These are phyloP conservation scores for Tolypocladium ovalisporum DNA, from an alignment of 2,329 filamentous ascomycete genomes.

Conservation along the genomic window DNA sequence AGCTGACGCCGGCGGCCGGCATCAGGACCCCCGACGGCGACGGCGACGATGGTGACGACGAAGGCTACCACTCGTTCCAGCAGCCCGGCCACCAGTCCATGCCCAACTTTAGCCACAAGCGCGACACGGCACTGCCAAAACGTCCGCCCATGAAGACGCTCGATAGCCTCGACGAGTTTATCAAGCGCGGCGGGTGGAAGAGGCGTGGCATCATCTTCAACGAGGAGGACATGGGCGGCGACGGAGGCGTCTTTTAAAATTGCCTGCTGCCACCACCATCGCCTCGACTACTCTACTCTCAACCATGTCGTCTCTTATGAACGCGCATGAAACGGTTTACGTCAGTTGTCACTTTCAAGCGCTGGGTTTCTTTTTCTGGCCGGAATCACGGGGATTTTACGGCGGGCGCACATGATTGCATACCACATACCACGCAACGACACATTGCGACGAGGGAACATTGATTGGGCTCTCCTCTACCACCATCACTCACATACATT, in stretches of 20 bases:
- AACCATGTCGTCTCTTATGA: too few species aligned
- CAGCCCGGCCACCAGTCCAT: slow-evolving; percentile 10
- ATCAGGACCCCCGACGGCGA: slow-evolving; percentile 5
- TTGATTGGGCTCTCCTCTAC: not conserved
- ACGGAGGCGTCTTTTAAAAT: not conserved
- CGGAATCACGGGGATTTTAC: not conserved
- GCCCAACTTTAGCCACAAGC: slow-evolving; percentile 25
- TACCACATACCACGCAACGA: not conserved
- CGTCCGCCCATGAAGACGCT: slow-evolving; percentile 26
- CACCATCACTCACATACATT: not conserved
- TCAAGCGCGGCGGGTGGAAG: slow-evolving; percentile 33
- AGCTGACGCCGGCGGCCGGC: not conserved
- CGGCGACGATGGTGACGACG: slow-evolving; percentile 10
- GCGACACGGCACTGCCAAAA: slow-evolving; percentile 12
- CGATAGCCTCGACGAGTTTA: slow-evolving; percentile 28
- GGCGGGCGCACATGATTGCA: not conserved
- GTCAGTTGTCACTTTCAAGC: not conserved
- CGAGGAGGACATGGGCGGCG: slow-evolving; percentile 4
- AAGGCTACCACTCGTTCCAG: slow-evolving; percentile 11
- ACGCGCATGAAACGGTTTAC: not conserved
- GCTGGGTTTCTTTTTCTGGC: not conserved
- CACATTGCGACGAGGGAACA: not conserved
- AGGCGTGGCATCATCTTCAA: slow-evolving; percentile 29
- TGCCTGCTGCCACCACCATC: not conserved
- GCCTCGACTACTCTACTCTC: not conserved